Percentiles rank a stretch among this genome's conserved stretches.
Evolutionary conservation across 345 rosid species (phyloP).

Genomic region (Sisymbrium altissimum): DNA sequence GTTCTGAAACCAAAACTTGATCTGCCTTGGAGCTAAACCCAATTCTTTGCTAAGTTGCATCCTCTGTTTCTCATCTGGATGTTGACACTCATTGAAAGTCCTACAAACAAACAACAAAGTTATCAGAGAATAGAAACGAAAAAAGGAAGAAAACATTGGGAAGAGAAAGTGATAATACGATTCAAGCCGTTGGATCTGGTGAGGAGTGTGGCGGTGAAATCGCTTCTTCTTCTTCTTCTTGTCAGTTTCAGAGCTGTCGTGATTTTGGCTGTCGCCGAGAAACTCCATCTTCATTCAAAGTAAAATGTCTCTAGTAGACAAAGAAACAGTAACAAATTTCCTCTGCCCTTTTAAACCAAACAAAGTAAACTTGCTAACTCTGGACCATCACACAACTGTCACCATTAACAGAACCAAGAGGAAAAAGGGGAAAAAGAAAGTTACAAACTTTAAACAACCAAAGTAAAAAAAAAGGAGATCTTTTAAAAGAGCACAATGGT

Average conservation of each 20-base stretch:
- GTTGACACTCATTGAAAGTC: conserved; percentile 89
- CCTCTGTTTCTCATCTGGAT: conserved; percentile 98
- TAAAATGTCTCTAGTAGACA: not conserved
- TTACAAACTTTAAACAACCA: not conserved
- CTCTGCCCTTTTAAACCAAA: not conserved
- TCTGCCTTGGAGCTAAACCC: conserved; percentile 86
- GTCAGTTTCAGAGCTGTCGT: conserved; percentile 47
- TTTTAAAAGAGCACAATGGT: not conserved
- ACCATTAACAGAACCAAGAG: conserved; percentile 19
- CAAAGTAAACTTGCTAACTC: conserved; percentile 15
- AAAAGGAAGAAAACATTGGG: not conserved
- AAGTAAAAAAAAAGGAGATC: not conserved
- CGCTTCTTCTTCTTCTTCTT: conserved; percentile 68
- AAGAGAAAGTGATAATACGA: conserved; percentile 36
- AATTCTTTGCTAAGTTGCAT: conserved; percentile 73
- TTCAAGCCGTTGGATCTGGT: conserved; percentile 94
- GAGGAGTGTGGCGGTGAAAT: conserved; percentile 90
- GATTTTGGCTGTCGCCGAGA: conserved; percentile 25
- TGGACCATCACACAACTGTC: conserved; percentile 32
- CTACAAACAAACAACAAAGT: conserved; percentile 36
- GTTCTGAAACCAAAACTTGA: conserved; percentile 99
- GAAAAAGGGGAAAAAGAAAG: not conserved
- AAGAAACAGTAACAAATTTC: not conserved
- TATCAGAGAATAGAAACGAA: not conserved
- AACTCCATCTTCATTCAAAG: conserved; percentile 43